Conservation (phyloP, 768 basidiomycete species). For the Leccinum longicurvipes region DNA sequence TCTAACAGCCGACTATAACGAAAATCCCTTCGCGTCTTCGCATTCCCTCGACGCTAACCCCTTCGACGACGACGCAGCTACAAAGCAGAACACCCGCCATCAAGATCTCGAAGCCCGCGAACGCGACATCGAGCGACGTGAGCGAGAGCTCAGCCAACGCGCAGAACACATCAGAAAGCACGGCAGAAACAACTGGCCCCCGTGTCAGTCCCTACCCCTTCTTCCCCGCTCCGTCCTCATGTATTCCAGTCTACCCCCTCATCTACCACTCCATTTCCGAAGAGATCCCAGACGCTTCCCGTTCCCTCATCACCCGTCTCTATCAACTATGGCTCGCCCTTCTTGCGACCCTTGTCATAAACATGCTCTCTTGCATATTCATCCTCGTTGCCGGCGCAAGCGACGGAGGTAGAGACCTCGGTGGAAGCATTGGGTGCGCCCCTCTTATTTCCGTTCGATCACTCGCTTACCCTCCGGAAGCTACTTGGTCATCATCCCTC, state of each 20-base stretch:
- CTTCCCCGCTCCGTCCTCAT: slow-evolving; percentile 16
- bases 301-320: slow-evolving; percentile 76
- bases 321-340: slow-evolving; percentile 96
- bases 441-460: slow-evolving; percentile 17
- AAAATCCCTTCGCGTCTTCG: slow-evolving; percentile 84
- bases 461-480: slow-evolving; percentile 37
- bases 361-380: slow-evolving; percentile 88
- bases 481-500: slow-evolving; percentile 74
- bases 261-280: slow-evolving; percentile 91
- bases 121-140: slow-evolving; percentile 75
- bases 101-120: slow-evolving; percentile 78
- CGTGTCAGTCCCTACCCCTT: slow-evolving; percentile 51
- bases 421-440: slow-evolving; percentile 75
- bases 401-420: slow-evolving; percentile 77
- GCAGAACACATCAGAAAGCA: slow-evolving; percentile 67
- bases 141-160: slow-evolving; percentile 67
- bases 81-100: slow-evolving; percentile 40
- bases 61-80: slow-evolving; percentile 75
- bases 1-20: slow-evolving; percentile 33
- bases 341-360: slow-evolving; percentile 73
- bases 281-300: slow-evolving; percentile 83
- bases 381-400: slow-evolving; percentile 73
- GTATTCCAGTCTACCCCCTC: slow-evolving; percentile 76
- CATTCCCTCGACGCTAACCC: slow-evolving; percentile 86
- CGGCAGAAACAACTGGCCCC: slow-evolving; percentile 93